Percentiles rank a stretch among this genome's conserved stretches.
phyloP scores from a whole-genome alignment of 1,139 yeast genomes.

The Hanseniaspora gamundiae region DNA sequence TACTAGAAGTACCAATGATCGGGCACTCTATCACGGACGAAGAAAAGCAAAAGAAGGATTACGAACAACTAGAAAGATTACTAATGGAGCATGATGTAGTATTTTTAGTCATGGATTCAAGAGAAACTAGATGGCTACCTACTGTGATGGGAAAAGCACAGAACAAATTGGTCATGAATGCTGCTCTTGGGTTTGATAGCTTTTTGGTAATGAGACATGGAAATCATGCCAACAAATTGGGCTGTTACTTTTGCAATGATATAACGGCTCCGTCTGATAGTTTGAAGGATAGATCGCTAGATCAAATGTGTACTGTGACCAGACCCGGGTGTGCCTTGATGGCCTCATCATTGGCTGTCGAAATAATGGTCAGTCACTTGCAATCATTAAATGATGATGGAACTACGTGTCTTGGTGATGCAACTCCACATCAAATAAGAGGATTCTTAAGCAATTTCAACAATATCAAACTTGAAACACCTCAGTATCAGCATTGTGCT shows the following conservation, averaged over 20 bases:
- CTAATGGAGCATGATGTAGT: slow-evolving; percentile 62
- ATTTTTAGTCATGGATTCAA: slow-evolving; percentile 77
- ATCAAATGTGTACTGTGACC: slow-evolving; percentile 97
- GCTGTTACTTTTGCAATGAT: slow-evolving; percentile 94
- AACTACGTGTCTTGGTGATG: slow-evolving; percentile 57
- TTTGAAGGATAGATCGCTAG: slow-evolving; percentile 71
- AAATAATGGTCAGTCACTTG: slow-evolving; percentile 58
- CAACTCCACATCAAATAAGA: slow-evolving; percentile 50
- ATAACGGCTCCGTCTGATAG: slow-evolving; percentile 90
- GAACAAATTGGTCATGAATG: slow-evolving; percentile 68
- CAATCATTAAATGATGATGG: slow-evolving; percentile 48
- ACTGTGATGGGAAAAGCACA: slow-evolving; percentile 62
- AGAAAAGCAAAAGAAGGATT: slow-evolving; percentile 37
- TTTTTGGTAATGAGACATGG: slow-evolving; percentile 94
- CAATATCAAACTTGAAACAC: slow-evolving; percentile 53
- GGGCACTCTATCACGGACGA: slow-evolving; percentile 72
- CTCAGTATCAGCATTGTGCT: slow-evolving; percentile 66
- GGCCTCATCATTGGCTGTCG: slow-evolving; percentile 84
- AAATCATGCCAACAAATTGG: slow-evolving; percentile 32
- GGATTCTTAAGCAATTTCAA: slow-evolving; percentile 65
- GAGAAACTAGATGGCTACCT: slow-evolving; percentile 96
- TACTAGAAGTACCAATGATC: slow-evolving; percentile 83
- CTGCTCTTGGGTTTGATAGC: slow-evolving; percentile 91
- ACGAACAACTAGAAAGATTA: slow-evolving; percentile 37
- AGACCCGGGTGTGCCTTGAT: slow-evolving; percentile 88